Percentiles rank a stretch among this genome's conserved stretches.
phyloP scores from a whole-genome alignment of 495 filamentous ascomycete genomes.

The Chaetomium cochliodes region DNA sequence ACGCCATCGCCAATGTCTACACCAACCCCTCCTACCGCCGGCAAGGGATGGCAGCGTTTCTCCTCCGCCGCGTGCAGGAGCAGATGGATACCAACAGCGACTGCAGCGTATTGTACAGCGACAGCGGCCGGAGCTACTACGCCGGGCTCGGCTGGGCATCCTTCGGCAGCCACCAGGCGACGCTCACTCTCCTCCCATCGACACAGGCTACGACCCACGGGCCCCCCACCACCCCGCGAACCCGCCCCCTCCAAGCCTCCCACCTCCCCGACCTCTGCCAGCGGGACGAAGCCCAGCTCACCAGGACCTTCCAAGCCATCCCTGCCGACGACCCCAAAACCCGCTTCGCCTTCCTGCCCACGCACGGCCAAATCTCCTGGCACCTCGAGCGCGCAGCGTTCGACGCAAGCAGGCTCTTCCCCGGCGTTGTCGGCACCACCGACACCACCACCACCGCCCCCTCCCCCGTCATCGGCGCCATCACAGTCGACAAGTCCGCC shows the following conservation, averaged over 20 bases:
- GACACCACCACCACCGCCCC: slow-evolving; percentile 27
- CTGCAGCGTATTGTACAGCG: slow-evolving; percentile 78
- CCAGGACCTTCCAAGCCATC: slow-evolving; percentile 27
- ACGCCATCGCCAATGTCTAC: slow-evolving; percentile 83
- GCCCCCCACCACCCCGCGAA: slow-evolving; percentile 17
- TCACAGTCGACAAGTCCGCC: slow-evolving; percentile 60
- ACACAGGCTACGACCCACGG: neutral
- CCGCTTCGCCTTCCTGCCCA: slow-evolving; percentile 67
- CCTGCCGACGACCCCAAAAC: slow-evolving; percentile 37
- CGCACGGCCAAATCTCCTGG: slow-evolving; percentile 71
- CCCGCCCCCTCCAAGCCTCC: slow-evolving; percentile 38
- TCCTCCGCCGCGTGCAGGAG: slow-evolving; percentile 44
- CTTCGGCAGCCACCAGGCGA: slow-evolving; percentile 67
- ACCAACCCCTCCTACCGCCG: slow-evolving; percentile 67
- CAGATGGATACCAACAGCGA: slow-evolving; percentile 48
- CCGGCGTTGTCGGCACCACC: neutral
- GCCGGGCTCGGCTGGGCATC: slow-evolving; percentile 72
- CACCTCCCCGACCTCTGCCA: slow-evolving; percentile 57
- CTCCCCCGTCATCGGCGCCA: slow-evolving; percentile 60
- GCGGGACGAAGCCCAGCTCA: slow-evolving; percentile 51
- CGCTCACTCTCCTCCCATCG: slow-evolving; percentile 48
- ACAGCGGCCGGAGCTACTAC: slow-evolving; percentile 88
- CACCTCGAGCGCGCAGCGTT: slow-evolving; percentile 82
- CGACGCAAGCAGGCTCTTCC: slow-evolving; percentile 50
- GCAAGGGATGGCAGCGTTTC: slow-evolving; percentile 71